Conservation (phyloP, 305 asterid species). For the Rubia balearica region DNA sequence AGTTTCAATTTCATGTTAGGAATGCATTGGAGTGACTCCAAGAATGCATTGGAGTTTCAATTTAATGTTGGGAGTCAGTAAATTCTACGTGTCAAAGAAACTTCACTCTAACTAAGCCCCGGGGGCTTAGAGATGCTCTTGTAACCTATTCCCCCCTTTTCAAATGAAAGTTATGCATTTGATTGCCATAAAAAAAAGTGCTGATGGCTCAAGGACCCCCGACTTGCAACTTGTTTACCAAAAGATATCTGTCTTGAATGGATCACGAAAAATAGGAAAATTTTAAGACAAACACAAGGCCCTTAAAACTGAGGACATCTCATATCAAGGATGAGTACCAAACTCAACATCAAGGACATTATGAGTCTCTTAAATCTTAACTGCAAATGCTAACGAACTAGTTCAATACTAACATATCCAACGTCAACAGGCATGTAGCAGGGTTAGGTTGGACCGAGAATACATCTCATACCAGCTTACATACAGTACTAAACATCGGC, state of each 20-base stretch:
- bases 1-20: too few species aligned
- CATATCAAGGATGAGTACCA: background rate
- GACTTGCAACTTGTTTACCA: too few species aligned
- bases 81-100: too few species aligned
- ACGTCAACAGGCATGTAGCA: background rate
- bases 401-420: background rate
- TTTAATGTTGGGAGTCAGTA: too few species aligned
- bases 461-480: constrained; percentile 5
- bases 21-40: too few species aligned
- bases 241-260: too few species aligned
- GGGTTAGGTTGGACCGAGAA: background rate
- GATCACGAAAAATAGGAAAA: background rate
- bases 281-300: background rate
- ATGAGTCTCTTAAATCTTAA: background rate
- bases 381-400: background rate
- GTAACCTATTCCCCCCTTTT: too few species aligned
- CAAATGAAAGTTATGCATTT: too few species aligned
- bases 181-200: background rate
- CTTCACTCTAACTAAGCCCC: too few species aligned
- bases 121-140: too few species aligned
- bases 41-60: too few species aligned
- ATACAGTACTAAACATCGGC: background rate
- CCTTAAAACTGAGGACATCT: background rate
- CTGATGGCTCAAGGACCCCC: background rate
- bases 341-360: background rate